Base-by-base conservation (phyloP, 2,329 filamentous ascomycete genomes). In the Nemania sp. region DNA sequence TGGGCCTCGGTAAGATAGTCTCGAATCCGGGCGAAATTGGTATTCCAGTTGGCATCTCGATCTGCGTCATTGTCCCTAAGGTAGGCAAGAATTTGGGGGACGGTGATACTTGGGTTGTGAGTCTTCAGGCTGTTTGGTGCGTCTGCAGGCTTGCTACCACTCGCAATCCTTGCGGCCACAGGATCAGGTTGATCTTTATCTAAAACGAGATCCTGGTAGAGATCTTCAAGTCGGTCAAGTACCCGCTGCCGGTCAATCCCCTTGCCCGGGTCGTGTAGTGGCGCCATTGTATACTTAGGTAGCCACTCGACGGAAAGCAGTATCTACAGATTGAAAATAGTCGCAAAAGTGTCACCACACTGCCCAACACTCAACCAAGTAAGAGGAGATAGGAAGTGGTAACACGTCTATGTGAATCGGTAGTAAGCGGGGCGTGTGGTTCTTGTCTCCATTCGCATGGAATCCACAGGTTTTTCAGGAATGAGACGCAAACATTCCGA, bases 51-150 rank as follows among this genome's bases (percentile, higher is more conserved):
- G 1, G 77, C 52, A 64, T 80, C 81, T 18, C 82, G 80, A 64
- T 83, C 80, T 5, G 76, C 72, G 69, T 88, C 84, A 68, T 85
- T 81, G 32, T 86, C 84, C 3, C 80, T 73, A 24, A 89, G 81
- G 68, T 86, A 88, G 69, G 82, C 82, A 51, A 77, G 66, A 35
- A 82, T 73, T 35, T 68, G 71, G 1, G 80, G 81, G 1, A 80
- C 72, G 22, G 73, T 73, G 54, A 80, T 73, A 38, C 73, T 76
- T 70, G 80, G 81, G 41, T 79, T 78, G 41, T 77, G 77, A 63
- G 81, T 81, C 2, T 66, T 59, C 32, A 73, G 63, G 35, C 66
- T 68, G 51, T 70, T 61, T 20, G 62, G 2, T 5, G 67, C 47
- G n/a, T 38, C 58, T 41, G 15, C 15, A 27, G 51, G 49, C 20